Conservation (phyloP, 441 rosid species). For the Mallotus repandus region DNA sequence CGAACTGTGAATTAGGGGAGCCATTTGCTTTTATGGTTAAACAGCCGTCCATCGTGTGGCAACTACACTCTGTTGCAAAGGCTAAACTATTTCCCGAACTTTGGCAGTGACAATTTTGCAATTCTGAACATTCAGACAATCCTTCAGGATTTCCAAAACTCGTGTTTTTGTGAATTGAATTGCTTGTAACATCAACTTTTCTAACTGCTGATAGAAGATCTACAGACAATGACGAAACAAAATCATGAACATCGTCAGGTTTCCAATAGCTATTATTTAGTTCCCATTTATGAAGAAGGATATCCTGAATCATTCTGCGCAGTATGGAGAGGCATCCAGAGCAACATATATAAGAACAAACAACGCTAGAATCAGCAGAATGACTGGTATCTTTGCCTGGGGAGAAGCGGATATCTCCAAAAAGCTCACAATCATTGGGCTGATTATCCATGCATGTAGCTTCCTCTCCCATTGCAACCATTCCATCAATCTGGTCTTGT, state of each 20-base stretch:
- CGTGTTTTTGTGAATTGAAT: slow-evolving; percentile 26
- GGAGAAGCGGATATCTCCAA: slow-evolving; percentile 23
- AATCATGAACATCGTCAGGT: slow-evolving; percentile 67
- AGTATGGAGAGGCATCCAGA: slow-evolving; percentile 53
- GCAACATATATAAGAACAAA: slow-evolving; percentile 77
- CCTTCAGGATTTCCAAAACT: slow-evolving; percentile 26
- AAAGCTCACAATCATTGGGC: slow-evolving; percentile 22
- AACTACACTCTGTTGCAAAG: slow-evolving; percentile 48
- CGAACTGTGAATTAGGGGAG: slow-evolving; percentile 25
- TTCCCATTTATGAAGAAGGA: slow-evolving; percentile 48
- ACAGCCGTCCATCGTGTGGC: slow-evolving; percentile 43
- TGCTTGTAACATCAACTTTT: slow-evolving; percentile 38
- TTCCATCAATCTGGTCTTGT: slow-evolving; percentile 28
- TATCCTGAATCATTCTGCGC: slow-evolving; percentile 47
- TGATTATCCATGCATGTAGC: slow-evolving; percentile 25
- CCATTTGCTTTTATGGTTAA: slow-evolving; percentile 27
- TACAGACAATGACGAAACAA: slow-evolving; percentile 65
- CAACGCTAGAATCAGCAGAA: slow-evolving; percentile 35
- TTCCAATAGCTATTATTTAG: slow-evolving; percentile 38
- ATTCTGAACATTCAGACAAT: slow-evolving; percentile 25
- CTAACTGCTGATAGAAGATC: slow-evolving; percentile 63
- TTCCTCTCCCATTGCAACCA: slow-evolving; percentile 11
- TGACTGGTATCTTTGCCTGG: slow-evolving; percentile 25
- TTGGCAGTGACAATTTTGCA: slow-evolving; percentile 45
- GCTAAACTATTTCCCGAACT: slow-evolving; percentile 31